phyloP scores from a whole-genome alignment of 2,329 filamentous ascomycete species.

The Endoconidiophora polonica region DNA sequence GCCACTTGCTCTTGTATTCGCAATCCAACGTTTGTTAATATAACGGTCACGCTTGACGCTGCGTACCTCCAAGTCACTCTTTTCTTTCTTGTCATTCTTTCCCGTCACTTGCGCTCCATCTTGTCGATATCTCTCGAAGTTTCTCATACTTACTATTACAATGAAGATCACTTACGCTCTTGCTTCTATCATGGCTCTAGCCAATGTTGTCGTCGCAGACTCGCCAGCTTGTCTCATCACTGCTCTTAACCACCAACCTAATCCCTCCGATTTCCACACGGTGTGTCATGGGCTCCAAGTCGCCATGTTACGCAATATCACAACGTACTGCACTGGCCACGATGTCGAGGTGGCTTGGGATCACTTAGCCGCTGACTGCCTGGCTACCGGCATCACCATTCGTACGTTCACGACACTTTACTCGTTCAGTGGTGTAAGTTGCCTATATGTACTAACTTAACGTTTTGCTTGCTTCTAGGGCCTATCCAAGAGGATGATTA shows the following conservation, averaged over 20 bases:
- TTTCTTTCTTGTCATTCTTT: background rate
- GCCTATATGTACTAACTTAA: too few species aligned
- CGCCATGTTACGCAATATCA: conserved; percentile 13
- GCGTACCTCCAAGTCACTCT: background rate
- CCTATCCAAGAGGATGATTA: too few species aligned
- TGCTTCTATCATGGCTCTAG: conserved; percentile 9
- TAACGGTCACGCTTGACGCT: conserved; percentile 8
- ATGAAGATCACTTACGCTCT: conserved; percentile 11
- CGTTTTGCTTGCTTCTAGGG: too few species aligned
- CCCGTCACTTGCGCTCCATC: background rate
- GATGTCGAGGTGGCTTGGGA: conserved; percentile 10
- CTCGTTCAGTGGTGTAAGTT: too few species aligned
- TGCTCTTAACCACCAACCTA: conserved; percentile 13
- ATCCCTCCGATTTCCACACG: conserved; percentile 6
- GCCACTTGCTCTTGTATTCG: background rate
- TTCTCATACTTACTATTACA: background rate
- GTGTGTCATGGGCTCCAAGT: conserved; percentile 13
- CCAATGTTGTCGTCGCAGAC: conserved; percentile 1
- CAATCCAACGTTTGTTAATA: background rate
- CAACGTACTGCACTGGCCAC: conserved; percentile 4
- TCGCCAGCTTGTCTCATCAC: conserved; percentile 14
- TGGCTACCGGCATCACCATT: conserved; percentile 5
- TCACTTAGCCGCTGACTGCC: conserved; percentile 11
- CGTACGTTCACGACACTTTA: background rate
- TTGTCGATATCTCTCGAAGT: background rate